Base-by-base conservation (phyloP, 2,329 filamentous ascomycete species). In the Xylariaceae sp. region DNA sequence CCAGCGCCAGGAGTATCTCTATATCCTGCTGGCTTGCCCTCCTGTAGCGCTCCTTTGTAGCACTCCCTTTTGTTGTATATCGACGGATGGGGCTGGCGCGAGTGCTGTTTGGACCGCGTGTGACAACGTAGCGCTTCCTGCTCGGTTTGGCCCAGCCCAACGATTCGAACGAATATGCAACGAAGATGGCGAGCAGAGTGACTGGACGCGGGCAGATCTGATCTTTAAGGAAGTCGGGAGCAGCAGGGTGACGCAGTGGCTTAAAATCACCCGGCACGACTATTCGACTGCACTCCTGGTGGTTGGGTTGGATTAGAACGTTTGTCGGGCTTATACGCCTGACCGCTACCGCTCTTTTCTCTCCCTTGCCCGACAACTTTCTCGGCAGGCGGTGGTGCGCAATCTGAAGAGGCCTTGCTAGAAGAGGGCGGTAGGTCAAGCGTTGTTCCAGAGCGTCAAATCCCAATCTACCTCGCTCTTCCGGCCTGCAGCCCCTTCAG, bases 351-450 rank as follows among this genome's bases (percentile, higher is more conserved):
- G 37, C 44, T 45, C 34, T 38, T 43, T 38, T 46, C 28, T 12
- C 34, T 46, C 44, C 40, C 50, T 42, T 47, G 46, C 39, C 41
- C 40, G 39, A 17, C 29, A 31, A 13, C 23, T 44, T 31, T 40
- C 42, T 53, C 48, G 54, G 50, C 44, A 55, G 45, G 52, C 47
- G 41, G 51, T 48, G 41, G 21, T 40, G n/a, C n/a, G n/a, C n/a
- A n/a, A n/a, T n/a, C n/a, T n/a, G n/a, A n/a, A n/a, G n/a, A n/a
- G n/a, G n/a, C n/a, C n/a, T n/a, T n/a, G n/a, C n/a, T n/a, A n/a
- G n/a, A n/a, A n/a, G n/a, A n/a, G n/a, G n/a, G n/a, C n/a, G n/a
- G n/a, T n/a, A n/a, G n/a, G n/a, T n/a, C n/a, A n/a, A n/a, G n/a
- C n/a, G n/a, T n/a, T n/a, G n/a, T n/a, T n/a, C n/a, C n/a, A n/a